Evolutionary conservation across 2,329 filamentous ascomycete species (phyloP), one percentile per base, ranked within the genome.

Genomic region (Alternaria gansuensis): DNA sequence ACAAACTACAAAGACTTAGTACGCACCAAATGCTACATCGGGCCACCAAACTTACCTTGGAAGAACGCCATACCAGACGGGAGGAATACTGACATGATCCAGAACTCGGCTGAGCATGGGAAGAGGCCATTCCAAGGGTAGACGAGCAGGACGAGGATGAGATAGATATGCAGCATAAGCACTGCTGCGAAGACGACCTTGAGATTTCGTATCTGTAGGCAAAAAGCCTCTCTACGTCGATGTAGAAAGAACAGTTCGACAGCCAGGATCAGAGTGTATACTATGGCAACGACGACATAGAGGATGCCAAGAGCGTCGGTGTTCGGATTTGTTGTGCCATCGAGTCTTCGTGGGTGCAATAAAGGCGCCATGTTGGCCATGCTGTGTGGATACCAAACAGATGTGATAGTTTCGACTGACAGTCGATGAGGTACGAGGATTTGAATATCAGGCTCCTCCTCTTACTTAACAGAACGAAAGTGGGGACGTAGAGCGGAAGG

Each of bases 41-140:
- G 10, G 21, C 23, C 14, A 5, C 37, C 11, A 8, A 13, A 44
- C 58, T 49, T 63, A 76, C 75, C 72, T 66, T 77, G 75, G 54
- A 78, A 78, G 21, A 77, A 66, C 4, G 75, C 75, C 72, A 78
- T 77, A n/a, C 76, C 76, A 7, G 67, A 71, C 7, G 76, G 76
- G 10, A 77, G 63, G 36, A 77, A 76, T 21, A 77, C 62, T 9
- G 73, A 76, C 76, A 78, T 78, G 45, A 77, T 69, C 75, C 74
- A 77, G 55, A 75, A 78, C 50, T 77, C 75, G n/a, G 74, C 75
- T 9, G 69, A 64, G 51, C 74, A 77, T 21, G 74, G 74, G 28
- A 72, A 77, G 3, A 65, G 56, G 7, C 75, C 75, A 36, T 76
- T 77, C 64, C 69, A 69, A 11, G 74, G 73, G 54, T 78, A 78